Conservation (phyloP, 495 filamentous ascomycete genomes). For the Poronia punctata region DNA sequence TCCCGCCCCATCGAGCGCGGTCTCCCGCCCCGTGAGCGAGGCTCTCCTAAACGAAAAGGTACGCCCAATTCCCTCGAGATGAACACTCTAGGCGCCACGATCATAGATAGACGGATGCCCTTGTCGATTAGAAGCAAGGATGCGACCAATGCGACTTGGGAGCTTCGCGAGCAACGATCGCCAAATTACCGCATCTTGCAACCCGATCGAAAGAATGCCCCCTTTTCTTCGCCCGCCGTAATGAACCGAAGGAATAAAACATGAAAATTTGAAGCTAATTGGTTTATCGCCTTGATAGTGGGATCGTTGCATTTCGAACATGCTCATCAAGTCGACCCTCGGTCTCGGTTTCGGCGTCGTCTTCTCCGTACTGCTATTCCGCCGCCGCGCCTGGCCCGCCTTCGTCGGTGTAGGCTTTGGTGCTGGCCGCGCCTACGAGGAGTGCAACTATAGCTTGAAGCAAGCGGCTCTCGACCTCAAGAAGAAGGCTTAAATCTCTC, state of each 20-base stretch:
- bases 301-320: conserved; percentile 94
- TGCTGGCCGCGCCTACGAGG: conserved; percentile 92
- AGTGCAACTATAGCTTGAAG: conserved; percentile 65
- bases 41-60: conserved; percentile 95
- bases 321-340: conserved; percentile 89
- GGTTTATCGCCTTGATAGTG: conserved; percentile 53
- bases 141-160: too few species aligned
- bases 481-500: conserved; percentile 30
- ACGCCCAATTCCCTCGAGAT: conserved; percentile 22
- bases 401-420: conserved; percentile 90
- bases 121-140: too few species aligned
- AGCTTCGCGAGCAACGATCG: too few species aligned
- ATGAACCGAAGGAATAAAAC: background rate
- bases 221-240: too few species aligned
- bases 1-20: conserved; percentile 32
- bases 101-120: too few species aligned
- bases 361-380: conserved; percentile 97
- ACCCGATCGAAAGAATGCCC: too few species aligned
- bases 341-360: conserved; percentile 94
- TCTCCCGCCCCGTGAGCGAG: conserved; percentile 77
- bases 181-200: conserved; percentile 6
- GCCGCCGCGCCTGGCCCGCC: conserved; percentile 92
- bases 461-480: conserved; percentile 44
- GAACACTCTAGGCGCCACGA: too few species aligned
- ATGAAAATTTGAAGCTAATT: conserved; percentile 7